Conservation (phyloP, 768 basidiomycete species). For the Hirschioporus abietinus region DNA sequence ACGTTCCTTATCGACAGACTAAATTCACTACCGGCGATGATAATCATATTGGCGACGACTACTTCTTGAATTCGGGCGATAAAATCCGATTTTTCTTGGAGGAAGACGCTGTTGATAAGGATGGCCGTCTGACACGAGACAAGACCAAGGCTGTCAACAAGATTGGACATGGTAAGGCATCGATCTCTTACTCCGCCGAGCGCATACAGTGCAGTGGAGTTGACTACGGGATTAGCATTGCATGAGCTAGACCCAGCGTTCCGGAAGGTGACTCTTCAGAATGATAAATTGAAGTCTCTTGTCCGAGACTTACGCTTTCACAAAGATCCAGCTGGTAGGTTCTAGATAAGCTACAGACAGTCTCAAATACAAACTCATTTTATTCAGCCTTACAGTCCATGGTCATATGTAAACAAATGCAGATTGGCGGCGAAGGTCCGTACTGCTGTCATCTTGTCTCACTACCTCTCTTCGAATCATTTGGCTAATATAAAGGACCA, state of each 20-base stretch:
- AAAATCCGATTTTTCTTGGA: conserved; percentile 96
- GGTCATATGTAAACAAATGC: conserved; percentile 92
- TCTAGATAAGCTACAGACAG: neutral
- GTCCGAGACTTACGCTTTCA: conserved; percentile 81
- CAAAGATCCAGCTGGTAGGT: conserved; percentile 73
- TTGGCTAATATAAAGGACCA: too few species aligned
- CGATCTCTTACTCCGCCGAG: conserved; percentile 2
- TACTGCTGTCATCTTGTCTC: neutral
- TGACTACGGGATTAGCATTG: conserved; percentile 43
- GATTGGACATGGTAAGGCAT: conserved; percentile 74
- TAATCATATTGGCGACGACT: conserved; percentile 84
- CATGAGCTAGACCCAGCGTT: conserved; percentile 85
- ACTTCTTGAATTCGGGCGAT: conserved; percentile 88
- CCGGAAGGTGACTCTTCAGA: conserved; percentile 73
- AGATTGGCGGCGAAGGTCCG: conserved; percentile 88
- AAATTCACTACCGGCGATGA: conserved; percentile 81
- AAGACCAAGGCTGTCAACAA: conserved; percentile 89
- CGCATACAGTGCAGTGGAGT: conserved; percentile 2
- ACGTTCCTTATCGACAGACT: conserved; percentile 46
- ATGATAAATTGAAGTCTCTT: conserved; percentile 59
- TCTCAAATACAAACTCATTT: neutral
- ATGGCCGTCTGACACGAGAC: conserved; percentile 64
- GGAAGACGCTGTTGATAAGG: conserved; percentile 68
- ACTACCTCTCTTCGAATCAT: too few species aligned
- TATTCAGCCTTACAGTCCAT: conserved; percentile 79